These are phyloP conservation scores for Epichloe brachyelytri DNA, from an alignment of 2,329 filamentous ascomycete species.

Conservation along the genomic window DNA sequence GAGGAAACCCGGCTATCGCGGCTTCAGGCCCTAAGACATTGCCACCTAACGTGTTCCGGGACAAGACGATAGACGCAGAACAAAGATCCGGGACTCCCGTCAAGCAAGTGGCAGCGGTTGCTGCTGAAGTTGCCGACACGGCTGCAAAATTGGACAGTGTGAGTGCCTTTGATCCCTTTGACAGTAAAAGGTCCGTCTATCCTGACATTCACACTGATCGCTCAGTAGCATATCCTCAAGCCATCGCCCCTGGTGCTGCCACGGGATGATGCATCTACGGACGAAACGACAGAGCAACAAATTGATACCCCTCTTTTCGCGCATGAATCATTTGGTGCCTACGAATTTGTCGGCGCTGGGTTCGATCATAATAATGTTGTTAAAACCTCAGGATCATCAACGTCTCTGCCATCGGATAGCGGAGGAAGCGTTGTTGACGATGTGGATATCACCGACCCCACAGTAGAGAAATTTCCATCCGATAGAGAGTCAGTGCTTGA, in stretches of 20 bases:
- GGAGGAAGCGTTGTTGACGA: conserved; percentile 8
- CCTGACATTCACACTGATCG: conserved; percentile 10
- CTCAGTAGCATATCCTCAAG: conserved; percentile 8
- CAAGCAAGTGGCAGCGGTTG: conserved; percentile 27
- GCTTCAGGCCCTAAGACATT: conserved; percentile 2
- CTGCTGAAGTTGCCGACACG: conserved; percentile 31
- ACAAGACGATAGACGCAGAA: background rate
- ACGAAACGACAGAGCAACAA: background rate
- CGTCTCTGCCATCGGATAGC: conserved; percentile 9
- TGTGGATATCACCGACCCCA: conserved; percentile 32
- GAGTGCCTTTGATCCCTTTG: conserved; percentile 4
- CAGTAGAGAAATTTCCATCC: conserved; percentile 34
- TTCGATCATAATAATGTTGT: conserved; percentile 15
- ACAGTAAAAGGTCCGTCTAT: background rate
- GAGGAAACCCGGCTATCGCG: background rate
- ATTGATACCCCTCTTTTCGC: conserved; percentile 28
- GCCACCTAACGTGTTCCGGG: conserved; percentile 14
- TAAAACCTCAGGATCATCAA: conserved; percentile 9
- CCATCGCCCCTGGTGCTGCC: conserved; percentile 1
- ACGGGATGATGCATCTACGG: background rate
- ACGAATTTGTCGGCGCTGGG: conserved; percentile 21
- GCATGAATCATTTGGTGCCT: conserved; percentile 33
- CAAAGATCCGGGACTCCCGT: conserved; percentile 25
- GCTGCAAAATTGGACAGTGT: conserved; percentile 25
- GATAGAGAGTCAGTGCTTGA: conserved; percentile 31